A percentile compares a stretch with the other conserved stretches of the same genome.
phyloP scores from a whole-genome alignment of 2,329 filamentous ascomycete genomes.

The Nothophoma quercina region DNA sequence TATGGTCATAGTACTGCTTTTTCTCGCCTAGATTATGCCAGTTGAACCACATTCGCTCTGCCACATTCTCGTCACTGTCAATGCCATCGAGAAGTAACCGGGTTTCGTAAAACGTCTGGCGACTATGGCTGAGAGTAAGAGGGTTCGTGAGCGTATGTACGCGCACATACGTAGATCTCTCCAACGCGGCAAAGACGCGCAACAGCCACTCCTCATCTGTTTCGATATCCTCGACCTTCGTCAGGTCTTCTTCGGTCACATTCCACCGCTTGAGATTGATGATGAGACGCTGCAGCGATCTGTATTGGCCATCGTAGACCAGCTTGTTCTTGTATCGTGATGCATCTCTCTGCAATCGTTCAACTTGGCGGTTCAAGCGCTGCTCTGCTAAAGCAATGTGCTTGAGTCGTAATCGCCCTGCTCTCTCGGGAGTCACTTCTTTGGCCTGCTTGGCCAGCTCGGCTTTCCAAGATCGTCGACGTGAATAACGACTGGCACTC shows the following conservation, averaged over 20 bases:
- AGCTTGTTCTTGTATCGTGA: background rate
- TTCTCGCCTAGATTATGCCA: conserved; percentile 29
- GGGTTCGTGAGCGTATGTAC: conserved; percentile 25
- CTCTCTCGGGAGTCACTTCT: background rate
- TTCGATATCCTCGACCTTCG: background rate
- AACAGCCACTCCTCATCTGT: conserved; percentile 16
- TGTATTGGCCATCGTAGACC: conserved; percentile 35
- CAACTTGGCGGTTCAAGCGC: conserved; percentile 1
- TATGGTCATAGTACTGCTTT: conserved; percentile 23
- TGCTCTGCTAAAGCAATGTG: conserved; percentile 13
- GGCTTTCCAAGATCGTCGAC: conserved; percentile 1
- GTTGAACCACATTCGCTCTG: conserved; percentile 21
- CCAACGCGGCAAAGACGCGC: conserved; percentile 37
- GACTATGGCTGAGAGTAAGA: conserved; percentile 32
- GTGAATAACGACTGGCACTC: conserved; percentile 6
- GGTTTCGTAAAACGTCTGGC: conserved; percentile 21
- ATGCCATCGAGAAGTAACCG: conserved; percentile 22
- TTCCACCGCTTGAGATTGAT: conserved; percentile 25
- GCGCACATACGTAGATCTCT: conserved; percentile 27
- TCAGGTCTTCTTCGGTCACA: conserved; percentile 17
- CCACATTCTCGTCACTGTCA: conserved; percentile 2
- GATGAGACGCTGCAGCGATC: conserved; percentile 40
- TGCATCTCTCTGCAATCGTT: background rate
- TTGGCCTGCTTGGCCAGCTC: background rate
- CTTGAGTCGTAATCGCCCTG: conserved; percentile 17